phyloP scores from a whole-genome alignment of 768 basidiomycete genomes.

The Hypholoma sublateritium region DNA sequence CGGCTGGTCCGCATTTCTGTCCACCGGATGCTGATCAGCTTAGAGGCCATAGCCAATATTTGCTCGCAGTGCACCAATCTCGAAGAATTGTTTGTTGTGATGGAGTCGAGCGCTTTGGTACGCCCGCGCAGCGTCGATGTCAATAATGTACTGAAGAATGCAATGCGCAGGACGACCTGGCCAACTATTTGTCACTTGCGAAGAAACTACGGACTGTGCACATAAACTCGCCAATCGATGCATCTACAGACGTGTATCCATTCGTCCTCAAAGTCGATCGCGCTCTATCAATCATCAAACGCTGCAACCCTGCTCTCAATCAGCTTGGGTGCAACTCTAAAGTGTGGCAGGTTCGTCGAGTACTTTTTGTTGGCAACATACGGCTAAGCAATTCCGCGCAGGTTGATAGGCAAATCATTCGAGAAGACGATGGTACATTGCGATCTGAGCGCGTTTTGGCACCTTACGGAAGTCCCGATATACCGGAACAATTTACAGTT shows the following conservation, averaged over 20 bases:
- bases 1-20: slow-evolving; percentile 60
- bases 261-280: slow-evolving; percentile 30
- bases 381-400: slow-evolving; percentile 20
- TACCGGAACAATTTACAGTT: slow-evolving; percentile 75
- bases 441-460: slow-evolving; percentile 33
- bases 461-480: slow-evolving; percentile 61
- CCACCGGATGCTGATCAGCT: slow-evolving; percentile 58
- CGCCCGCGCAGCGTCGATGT: slow-evolving; percentile 9
- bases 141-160: neutral
- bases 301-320: slow-evolving; percentile 50
- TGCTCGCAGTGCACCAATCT: slow-evolving; percentile 54
- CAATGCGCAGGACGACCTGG: slow-evolving; percentile 37
- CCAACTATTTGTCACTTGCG: slow-evolving; percentile 42
- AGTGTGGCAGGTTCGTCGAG: slow-evolving; percentile 63
- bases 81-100: slow-evolving; percentile 64
- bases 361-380: neutral
- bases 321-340: slow-evolving; percentile 69
- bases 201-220: slow-evolving; percentile 55
- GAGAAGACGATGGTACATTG: slow-evolving; percentile 36
- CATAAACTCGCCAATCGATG: slow-evolving; percentile 49
- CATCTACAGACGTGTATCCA: slow-evolving; percentile 22
- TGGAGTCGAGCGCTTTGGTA: slow-evolving; percentile 49
- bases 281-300: slow-evolving; percentile 44
- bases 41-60: slow-evolving; percentile 49
- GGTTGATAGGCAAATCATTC: slow-evolving; percentile 43